Conservation (phyloP, 2,329 filamentous ascomycete genomes). For the Akanthomyces muscarius region DNA sequence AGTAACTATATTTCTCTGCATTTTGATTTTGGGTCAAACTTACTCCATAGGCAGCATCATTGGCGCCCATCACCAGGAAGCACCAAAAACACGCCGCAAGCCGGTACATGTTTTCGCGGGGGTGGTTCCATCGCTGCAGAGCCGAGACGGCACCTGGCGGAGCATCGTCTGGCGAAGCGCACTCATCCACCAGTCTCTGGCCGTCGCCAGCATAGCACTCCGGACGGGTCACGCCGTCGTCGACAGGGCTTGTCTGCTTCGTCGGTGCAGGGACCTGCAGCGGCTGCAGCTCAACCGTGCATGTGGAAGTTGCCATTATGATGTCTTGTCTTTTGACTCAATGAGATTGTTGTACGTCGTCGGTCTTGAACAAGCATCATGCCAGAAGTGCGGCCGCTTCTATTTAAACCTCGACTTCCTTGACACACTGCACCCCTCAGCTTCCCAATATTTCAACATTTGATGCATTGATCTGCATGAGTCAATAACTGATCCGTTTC, state of each 20-base stretch:
- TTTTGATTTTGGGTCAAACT: slow-evolving; percentile 22
- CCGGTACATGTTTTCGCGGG: slow-evolving; percentile 44
- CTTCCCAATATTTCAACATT: neutral
- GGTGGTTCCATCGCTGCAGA: slow-evolving; percentile 44
- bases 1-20: neutral
- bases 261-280: slow-evolving; percentile 2
- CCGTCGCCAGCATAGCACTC: neutral
- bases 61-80: slow-evolving; percentile 55
- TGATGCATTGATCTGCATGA: slow-evolving; percentile 3
- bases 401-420: neutral
- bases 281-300: slow-evolving; percentile 11
- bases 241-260: neutral
- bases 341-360: neutral
- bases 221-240: neutral
- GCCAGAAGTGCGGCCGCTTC: neutral
- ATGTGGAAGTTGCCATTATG: neutral
- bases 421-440: too few species aligned
- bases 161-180: slow-evolving; percentile 1
- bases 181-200: slow-evolving; percentile 13
- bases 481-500: neutral
- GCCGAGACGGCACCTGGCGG: neutral
- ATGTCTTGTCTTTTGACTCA: neutral
- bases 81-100: slow-evolving; percentile 53
- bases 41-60: slow-evolving; percentile 56
- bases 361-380: neutral